Percentiles rank a stretch among this genome's conserved stretches.
phyloP scores from a whole-genome alignment of 2,329 filamentous ascomycete genomes.

The Ascosphaera acerosa region DNA sequence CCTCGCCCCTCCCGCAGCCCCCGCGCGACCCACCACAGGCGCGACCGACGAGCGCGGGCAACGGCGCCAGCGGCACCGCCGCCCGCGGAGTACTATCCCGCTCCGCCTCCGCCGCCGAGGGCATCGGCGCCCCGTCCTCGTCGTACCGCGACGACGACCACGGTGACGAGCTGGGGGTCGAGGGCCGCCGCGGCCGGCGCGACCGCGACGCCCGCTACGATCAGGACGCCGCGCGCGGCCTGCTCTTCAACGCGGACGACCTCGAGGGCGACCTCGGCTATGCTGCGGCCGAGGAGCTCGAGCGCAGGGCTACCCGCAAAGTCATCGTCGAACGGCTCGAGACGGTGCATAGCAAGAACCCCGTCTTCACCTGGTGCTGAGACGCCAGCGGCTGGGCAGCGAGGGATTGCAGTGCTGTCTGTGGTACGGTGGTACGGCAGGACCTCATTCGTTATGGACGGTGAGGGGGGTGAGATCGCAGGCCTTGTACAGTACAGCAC shows the following conservation, averaged over 20 bases:
- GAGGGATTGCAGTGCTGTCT: too few species aligned
- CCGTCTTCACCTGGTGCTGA: conserved; percentile 98
- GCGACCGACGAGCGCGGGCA: neutral
- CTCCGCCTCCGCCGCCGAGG: conserved; percentile 16
- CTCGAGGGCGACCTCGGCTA: conserved; percentile 85
- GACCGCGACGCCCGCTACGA: neutral
- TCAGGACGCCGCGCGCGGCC: conserved; percentile 11
- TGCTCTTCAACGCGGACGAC: conserved; percentile 41
- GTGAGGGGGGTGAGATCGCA: too few species aligned
- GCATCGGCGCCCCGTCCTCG: conserved; percentile 13
- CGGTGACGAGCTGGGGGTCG: conserved; percentile 18
- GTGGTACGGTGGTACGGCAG: too few species aligned
- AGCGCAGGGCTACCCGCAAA: conserved; percentile 55
- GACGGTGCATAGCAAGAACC: conserved; percentile 83
- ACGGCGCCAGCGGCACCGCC: conserved; percentile 6
- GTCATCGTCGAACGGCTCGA: conserved; percentile 94
- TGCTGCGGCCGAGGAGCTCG: conserved; percentile 79
- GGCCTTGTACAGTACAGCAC: too few species aligned
- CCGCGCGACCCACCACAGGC: neutral
- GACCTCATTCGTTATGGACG: too few species aligned
- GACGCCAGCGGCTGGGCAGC: too few species aligned
- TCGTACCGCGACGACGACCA: conserved; percentile 9
- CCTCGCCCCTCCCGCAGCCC: neutral
- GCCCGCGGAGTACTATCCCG: too few species aligned
- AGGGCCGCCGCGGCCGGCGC: too few species aligned